Base-by-base conservation (phyloP, 2,329 filamentous ascomycete genomes). In the Colletotrichum spaethianum region DNA sequence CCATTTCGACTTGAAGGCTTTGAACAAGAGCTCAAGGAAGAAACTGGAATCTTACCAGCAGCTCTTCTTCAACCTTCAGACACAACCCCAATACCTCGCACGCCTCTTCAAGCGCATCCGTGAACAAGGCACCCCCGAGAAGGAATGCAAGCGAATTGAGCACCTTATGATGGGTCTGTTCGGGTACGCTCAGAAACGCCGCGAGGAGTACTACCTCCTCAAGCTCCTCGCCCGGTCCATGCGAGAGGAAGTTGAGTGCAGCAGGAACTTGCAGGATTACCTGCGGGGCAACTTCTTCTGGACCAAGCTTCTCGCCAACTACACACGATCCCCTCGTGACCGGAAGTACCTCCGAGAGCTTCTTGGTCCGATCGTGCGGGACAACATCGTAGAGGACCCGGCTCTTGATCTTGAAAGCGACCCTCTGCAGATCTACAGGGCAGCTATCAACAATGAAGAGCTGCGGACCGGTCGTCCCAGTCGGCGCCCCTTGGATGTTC, bases 11-110 rank as follows among this genome's bases (percentile, higher is more conserved):
- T 89, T 99, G 59, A 98, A 98, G 82, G 96, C 97, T 0, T 88
- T 99, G 76, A 99, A 99, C 86, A 98, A 98, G 84, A 94, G 94
- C 77, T 98, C 96, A 1, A 89, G 96, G 74, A 94, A 94, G 83
- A 99, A 98, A 87, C 89, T 99, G 1, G 96, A 98, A 77, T 94
- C 94, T 31, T 99, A 99, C 80, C 97, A 99, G 81, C 95, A 98
- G 79, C 89, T 99, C 18, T 99, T 99, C 85, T 98, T 99, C 86
- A 93, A 95, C 73, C 89, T 99, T 4, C 96, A 99, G 80, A 99
- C 96, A 0, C 97, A 99, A 77, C 94, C 96, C 4, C 94, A 97
- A 74, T 99, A 99, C 78, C 89, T 99, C 52, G 94, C 95, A 36
- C 90, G 95, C 16, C 87, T 98, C 1, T 98, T 98, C 87, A 92